Base-by-base conservation (phyloP, 2,329 filamentous ascomycete species). In the Hymenoscyphus linearis region DNA sequence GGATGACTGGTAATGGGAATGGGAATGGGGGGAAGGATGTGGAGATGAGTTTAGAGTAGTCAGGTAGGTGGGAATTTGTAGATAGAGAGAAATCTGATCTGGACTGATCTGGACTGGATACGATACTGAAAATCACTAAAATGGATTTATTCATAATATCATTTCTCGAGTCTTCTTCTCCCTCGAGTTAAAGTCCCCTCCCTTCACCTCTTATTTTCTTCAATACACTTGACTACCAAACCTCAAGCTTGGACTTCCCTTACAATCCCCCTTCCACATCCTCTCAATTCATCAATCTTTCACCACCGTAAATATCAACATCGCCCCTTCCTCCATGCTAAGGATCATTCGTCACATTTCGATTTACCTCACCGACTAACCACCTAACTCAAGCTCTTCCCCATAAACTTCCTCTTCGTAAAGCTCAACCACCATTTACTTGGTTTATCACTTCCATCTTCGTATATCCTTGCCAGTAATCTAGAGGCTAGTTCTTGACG, bases 321-420 rank as follows among this genome's bases (percentile, higher is more conserved):
- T 27, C 53, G 6, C 9, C 6, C 53, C 34, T 13, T n/a, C 35
- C 54, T 34, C 44, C 37, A 31, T 40, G 22, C 27, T n/a, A 10
- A 18, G 22, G 5, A 4, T 50, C n/a, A n/a, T n/a, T n/a, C n/a
- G 9, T 36, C 26, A 35, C 34, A 34, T 55, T 31, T 40, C 35
- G 7, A 18, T 40, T 50, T 52, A 27, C 47, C 36, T n/a, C 26
- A 9, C n/a, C n/a, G n/a, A n/a, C 16, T 31, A 52, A 25, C 31
- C 27, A 57, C 27, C 47, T n/a, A 53, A 35, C 55, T 93, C 77
- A 95, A 79, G 68, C 85, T 84, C 85, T 98, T 98, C 75, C 93
- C 93, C 95, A 99, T 98, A 74, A 99, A 99, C 85, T 97, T 97
- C 79, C 95, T 88, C 87, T 98, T 98, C 59, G 90, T 91, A 76